Evolutionary conservation across 257 asterid species (phyloP).

Genomic region (Salvia miltiorrhiza): DNA sequence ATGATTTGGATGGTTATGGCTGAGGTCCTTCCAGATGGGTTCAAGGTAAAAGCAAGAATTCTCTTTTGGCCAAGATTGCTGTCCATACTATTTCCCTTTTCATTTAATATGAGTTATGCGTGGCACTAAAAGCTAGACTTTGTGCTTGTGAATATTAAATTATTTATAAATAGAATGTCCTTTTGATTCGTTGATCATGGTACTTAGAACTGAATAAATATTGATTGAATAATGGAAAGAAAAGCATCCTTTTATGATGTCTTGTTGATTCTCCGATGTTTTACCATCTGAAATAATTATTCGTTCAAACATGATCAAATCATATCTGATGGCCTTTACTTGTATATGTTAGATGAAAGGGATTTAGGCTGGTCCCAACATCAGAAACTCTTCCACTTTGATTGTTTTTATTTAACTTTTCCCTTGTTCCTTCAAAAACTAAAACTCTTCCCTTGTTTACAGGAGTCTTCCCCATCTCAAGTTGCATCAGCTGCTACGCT

Average conservation of each 20-base stretch:
- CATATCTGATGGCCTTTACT: not conserved
- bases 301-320: not conserved
- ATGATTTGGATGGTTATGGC: slow-evolving; percentile 99
- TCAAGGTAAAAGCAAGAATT: slow-evolving; percentile 51
- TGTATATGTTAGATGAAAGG: not conserved
- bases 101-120: not conserved
- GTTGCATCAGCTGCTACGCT: slow-evolving; percentile 98
- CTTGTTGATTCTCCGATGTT: not conserved
- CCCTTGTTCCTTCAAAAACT: no score
- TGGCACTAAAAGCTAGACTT: slow-evolving; percentile 7
- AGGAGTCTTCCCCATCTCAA: slow-evolving; percentile 89
- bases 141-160: not conserved
- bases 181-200: no score
- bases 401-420: not conserved
- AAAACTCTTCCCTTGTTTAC: slow-evolving; percentile 12
- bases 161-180: no score
- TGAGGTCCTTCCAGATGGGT: slow-evolving; percentile 96
- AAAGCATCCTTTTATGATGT: not conserved
- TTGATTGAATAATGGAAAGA: not conserved
- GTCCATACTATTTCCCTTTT: not conserved
- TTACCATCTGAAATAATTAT: not conserved
- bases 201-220: not conserved
- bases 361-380: not conserved
- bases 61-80: not conserved
- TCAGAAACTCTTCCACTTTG: not conserved